Conservation (phyloP, 2,329 filamentous ascomycete species). For the Penicillium digitatum region DNA sequence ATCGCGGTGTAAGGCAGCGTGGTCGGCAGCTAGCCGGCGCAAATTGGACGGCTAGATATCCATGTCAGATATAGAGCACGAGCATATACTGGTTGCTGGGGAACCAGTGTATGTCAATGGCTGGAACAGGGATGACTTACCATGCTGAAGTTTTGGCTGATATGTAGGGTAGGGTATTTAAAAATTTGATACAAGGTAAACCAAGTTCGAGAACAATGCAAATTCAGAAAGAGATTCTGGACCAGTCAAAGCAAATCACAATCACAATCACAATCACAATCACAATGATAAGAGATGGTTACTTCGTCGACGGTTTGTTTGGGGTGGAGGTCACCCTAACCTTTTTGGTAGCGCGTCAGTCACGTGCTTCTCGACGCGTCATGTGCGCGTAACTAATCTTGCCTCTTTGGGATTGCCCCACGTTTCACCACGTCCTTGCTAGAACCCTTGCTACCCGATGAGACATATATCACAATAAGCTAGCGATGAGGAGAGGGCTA, state of each 20-base stretch:
- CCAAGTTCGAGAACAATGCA: background rate
- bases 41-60: conserved; percentile 38
- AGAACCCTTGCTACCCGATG: background rate
- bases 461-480: background rate
- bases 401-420: conserved; percentile 14
- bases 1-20: conserved; percentile 53
- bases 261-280: conserved; percentile 4
- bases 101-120: background rate
- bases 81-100: conserved; percentile 4
- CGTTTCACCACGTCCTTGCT: background rate
- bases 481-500: background rate
- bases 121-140: conserved; percentile 12
- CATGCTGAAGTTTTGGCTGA: conserved; percentile 10
- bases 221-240: background rate
- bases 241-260: background rate
- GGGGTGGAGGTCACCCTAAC: conserved; percentile 15
- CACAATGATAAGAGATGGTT: conserved; percentile 18
- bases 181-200: background rate
- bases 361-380: conserved; percentile 10
- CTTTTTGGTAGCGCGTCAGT: conserved; percentile 13
- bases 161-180: background rate
- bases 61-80: conserved; percentile 8
- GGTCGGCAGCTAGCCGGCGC: conserved; percentile 58
- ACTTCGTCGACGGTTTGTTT: conserved; percentile 23
- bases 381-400: conserved; percentile 16